Evolutionary conservation across 805 yeast species (phyloP), one percentile per base, ranked within the genome.

Genomic region (Clavispora carvajalis): DNA sequence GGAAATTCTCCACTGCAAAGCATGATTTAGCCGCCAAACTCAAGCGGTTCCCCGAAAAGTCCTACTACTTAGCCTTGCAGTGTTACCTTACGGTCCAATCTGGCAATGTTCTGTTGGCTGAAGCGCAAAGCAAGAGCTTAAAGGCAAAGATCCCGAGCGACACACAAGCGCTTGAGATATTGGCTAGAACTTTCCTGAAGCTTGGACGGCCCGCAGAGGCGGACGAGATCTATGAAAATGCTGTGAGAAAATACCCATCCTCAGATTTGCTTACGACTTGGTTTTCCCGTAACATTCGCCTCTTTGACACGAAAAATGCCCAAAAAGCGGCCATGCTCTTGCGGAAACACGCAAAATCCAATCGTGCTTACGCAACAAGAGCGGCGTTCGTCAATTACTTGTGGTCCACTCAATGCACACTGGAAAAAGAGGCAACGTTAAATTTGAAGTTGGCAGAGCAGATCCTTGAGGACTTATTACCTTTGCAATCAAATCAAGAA

Each of bases 401-500:
- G 33, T 70, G 70, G 37, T 45, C 75, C 22, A 48, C 52, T 1
- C 45, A 51, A 3, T 40, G 54, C 1, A 58, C 71, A 10, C 51
- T 69, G 4, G 67, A 63, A 0, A 66, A 74, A 41, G 85, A 80
- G n/a, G n/a, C 36, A 2, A 22, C 13, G 5, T 22, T 25, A 25
- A 26, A 29, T 9, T 28, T 42, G 13, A 42, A 24, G 5, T 31
- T 39, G 13, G 47, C 43, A 4, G 36, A 24, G 43, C 77, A 81
- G 47, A 56, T 82, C 46, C 56, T 84, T 22, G 78, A 74, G 22
- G 59, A 60, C n/a, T 55, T 73, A 13, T 63, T 65, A 33, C 86
- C 91, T 1, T 65, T 71, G 34, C 48, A 64, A 30, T 65, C 69
- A 16, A 76, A 82, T 7, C 95, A 87, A 50, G 95, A 89, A 44